Evolutionary conservation across 768 basidiomycete species (phyloP).

Genomic region (Auricularia cornea): DNA sequence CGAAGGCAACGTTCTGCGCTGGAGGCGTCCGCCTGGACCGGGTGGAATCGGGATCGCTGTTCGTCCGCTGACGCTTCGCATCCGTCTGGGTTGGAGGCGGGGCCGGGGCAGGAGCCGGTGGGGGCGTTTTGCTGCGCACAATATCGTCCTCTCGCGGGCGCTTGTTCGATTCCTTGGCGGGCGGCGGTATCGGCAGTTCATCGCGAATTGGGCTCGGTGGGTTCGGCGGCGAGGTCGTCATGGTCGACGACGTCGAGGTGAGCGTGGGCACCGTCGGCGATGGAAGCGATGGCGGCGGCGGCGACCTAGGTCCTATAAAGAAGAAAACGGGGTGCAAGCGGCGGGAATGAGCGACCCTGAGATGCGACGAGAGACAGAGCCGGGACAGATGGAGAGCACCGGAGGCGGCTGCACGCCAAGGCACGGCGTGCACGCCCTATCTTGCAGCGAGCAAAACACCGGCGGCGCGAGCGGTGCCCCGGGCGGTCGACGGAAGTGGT

Average conservation of each 20-base stretch:
- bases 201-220: not conserved
- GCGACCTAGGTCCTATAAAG: not conserved
- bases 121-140: too few species aligned
- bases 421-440: not conserved
- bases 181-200: too few species aligned
- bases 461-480: not conserved
- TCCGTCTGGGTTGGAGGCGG: not conserved
- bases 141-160: too few species aligned
- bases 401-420: too few species aligned
- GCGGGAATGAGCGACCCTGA: not conserved
- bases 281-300: not conserved
- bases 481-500: not conserved
- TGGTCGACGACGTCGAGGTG: not conserved
- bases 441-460: not conserved
- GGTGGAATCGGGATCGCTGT: not conserved
- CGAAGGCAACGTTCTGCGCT: not conserved
- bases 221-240: not conserved
- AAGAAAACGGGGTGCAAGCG: not conserved
- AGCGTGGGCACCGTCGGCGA: not conserved
- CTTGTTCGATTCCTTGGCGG: too few species aligned
- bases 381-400: not conserved
- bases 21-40: not conserved
- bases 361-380: not conserved
- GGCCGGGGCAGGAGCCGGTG: not conserved
- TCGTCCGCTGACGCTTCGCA: not conserved